These are phyloP conservation scores for Diversispora epigaea DNA, from an alignment of 192 early-diverging fungal genomes.

Conservation along the genomic window DNA sequence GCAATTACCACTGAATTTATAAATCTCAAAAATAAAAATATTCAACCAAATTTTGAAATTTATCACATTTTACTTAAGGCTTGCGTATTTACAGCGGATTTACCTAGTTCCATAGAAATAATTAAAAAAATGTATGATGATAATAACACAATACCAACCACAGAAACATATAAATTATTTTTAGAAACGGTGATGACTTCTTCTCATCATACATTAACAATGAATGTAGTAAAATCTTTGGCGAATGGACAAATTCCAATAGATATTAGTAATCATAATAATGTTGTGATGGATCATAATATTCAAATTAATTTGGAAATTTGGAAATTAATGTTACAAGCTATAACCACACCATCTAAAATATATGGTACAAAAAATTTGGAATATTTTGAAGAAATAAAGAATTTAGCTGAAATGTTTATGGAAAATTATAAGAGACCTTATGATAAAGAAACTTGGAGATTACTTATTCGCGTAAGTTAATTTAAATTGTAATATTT, in stretches of 20 bases:
- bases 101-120: slow-evolving; percentile 11
- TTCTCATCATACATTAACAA: neutral
- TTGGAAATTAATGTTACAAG: slow-evolving; percentile 5
- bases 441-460: slow-evolving; percentile 18
- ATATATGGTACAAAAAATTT: neutral
- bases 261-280: neutral
- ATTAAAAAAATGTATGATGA: slow-evolving; percentile 5
- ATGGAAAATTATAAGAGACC: neutral
- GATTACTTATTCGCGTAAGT: slow-evolving; percentile 18
- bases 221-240: neutral
- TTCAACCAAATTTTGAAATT: slow-evolving; percentile 14
- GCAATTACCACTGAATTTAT: neutral
- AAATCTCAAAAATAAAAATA: neutral
- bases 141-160: neutral
- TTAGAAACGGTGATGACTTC: neutral
- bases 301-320: slow-evolving; percentile 7
- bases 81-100: neutral
- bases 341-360: slow-evolving; percentile 7
- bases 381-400: neutral
- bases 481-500: neutral
- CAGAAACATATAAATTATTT: slow-evolving; percentile 5
- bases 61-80: neutral
- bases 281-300: neutral
- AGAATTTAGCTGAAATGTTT: neutral
- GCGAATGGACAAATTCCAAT: neutral